Base-by-base conservation (phyloP, 768 basidiomycete species). In the Crassisporium funariophilum region DNA sequence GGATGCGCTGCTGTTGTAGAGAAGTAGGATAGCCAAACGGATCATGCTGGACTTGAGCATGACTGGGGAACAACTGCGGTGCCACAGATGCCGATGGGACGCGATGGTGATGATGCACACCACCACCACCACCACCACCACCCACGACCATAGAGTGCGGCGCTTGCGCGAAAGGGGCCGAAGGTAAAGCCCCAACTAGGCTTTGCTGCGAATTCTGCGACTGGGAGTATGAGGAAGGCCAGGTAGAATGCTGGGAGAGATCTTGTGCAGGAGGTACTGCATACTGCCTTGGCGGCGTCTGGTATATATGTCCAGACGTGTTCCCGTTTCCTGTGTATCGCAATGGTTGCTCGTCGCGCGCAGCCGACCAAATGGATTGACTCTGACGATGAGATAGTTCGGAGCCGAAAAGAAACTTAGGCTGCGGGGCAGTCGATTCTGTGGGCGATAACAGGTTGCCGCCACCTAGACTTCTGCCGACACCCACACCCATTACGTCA, bases 301-400 rank as follows among this genome's bases (percentile, higher is more conserved):
- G 70, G 52, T 66, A 67, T 9, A 57, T 55, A 22, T 68, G 66
- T 29, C 63, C 65, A 44, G 58, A 23, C 2, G 33, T 45, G 5
- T 37, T 55, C 13, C 37, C 36, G 24, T 59, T 63, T n/a, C 62
- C 63, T 34, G 62, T 57, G 29, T 55, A 64, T 41, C 70, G 71
- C 33, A 73, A 56, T 19, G 68, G 57, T 41, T 71, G 67, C 44
- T 80, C 78, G 49, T 82, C 83, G 3, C 69, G 65, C 1, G 77
- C 71, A 11, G 82, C 74, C 3, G 85, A 81, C 86, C 87, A 88
- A 31, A 88, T 88, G 1, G 81, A 86, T 39, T 76, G 70, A 23
- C 65, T 64, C 6, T 72, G 69, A n/a, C 65, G 65, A 54, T 70
- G 72, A 2, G 71, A 55, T 6, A 68, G 63, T 4, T 77, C 78